Conservation (phyloP, 1,284 basidiomycete genomes). For the Leccinum solheimii region DNA sequence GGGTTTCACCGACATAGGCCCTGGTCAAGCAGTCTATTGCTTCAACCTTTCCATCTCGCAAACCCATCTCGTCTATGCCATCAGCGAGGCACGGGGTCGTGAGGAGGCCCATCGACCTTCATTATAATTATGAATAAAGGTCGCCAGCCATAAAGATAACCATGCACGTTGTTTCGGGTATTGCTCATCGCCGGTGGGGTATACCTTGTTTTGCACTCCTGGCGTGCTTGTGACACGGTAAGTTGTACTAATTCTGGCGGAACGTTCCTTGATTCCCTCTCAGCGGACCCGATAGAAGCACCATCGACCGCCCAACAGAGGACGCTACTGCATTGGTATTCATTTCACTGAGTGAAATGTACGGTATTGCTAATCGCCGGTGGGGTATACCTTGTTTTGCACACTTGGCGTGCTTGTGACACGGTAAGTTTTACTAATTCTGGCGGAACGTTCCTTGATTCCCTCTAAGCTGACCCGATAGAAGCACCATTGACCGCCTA, state of each 20-base stretch:
- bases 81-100: background rate
- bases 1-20: too few species aligned
- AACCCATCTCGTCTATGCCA: too few species aligned
- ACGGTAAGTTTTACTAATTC: background rate
- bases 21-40: too few species aligned
- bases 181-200: background rate
- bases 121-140: background rate
- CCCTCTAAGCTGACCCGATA: background rate
- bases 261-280: background rate
- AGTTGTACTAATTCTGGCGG: background rate
- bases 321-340: background rate
- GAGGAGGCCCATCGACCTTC: background rate
- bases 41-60: too few species aligned
- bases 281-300: background rate
- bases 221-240: background rate
- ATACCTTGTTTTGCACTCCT: background rate
- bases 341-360: background rate
- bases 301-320: background rate
- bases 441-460: background rate
- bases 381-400: background rate
- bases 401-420: background rate
- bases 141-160: background rate
- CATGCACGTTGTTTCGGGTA: background rate
- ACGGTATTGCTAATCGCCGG: background rate
- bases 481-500: background rate